Conservation (phyloP, 495 filamentous ascomycete genomes). For the Jackrogersella minutella region DNA sequence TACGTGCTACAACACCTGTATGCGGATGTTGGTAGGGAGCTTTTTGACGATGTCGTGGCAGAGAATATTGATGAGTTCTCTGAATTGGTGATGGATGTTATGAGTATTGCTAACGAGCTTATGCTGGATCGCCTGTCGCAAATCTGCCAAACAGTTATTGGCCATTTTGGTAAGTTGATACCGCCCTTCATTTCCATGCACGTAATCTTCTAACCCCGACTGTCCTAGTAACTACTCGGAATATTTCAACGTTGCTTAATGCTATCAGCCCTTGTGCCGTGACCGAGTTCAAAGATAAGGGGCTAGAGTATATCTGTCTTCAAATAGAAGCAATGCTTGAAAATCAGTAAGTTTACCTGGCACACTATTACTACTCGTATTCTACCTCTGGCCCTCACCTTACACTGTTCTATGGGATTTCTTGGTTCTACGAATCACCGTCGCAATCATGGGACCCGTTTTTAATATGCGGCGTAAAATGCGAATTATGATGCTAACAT, state of each 20-base stretch:
- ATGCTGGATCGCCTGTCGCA: conserved; percentile 93
- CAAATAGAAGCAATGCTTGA: conserved; percentile 90
- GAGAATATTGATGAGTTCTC: conserved; percentile 81
- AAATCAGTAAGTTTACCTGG: conserved; percentile 67
- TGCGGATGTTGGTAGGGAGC: conserved; percentile 77
- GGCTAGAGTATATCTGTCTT: conserved; percentile 88
- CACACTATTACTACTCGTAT: not conserved
- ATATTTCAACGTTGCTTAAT: conserved; percentile 84
- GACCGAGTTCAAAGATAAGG: conserved; percentile 85
- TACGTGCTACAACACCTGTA: conserved; percentile 87
- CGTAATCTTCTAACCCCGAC: conserved; percentile 39
- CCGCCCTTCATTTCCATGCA: not conserved
- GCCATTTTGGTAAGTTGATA: conserved; percentile 66
- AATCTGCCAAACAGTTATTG: conserved; percentile 86
- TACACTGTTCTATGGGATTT: not conserved
- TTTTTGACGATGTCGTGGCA: conserved; percentile 80
- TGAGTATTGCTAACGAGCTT: conserved; percentile 88
- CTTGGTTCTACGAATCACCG: not conserved
- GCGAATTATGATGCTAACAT: conserved; percentile 18
- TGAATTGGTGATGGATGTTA: conserved; percentile 89
- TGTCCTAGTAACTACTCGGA: conserved; percentile 79
- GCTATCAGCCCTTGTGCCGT: conserved; percentile 82
- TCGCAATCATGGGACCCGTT: not conserved
- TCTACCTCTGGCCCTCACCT: not conserved
- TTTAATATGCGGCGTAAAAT: not conserved